A percentile compares a stretch with the other conserved stretches of the same genome.
These are phyloP conservation scores for Pyrenochaeta sp. DNA, from an alignment of 2,329 filamentous ascomycete genomes.

Conservation along the genomic window DNA sequence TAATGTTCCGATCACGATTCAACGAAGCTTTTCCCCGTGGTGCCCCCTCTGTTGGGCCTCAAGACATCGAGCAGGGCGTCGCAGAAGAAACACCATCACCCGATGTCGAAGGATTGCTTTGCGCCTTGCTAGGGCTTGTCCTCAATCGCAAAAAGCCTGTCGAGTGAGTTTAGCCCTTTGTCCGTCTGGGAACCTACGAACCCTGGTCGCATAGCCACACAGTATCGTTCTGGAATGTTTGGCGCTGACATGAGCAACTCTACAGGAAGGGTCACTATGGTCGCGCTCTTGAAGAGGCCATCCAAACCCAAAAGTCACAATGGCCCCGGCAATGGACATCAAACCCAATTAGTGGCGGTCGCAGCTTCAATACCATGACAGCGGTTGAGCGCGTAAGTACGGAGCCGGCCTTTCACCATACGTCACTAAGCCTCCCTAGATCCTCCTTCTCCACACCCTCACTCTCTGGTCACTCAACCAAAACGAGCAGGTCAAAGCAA, in stretches of 20 bases:
- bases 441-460: constrained; percentile 82
- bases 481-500: constrained; percentile 80
- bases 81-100: constrained; percentile 80
- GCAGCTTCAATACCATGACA: constrained; percentile 82
- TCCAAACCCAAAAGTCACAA: constrained; percentile 83
- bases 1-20: constrained; percentile 97
- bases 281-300: constrained; percentile 90
- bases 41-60: constrained; percentile 86
- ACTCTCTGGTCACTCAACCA: constrained; percentile 89
- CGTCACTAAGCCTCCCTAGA: constrained; percentile 59
- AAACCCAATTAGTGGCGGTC: constrained; percentile 82
- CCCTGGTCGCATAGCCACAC: constrained; percentile 26
- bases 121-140: constrained; percentile 84
- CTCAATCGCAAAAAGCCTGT: constrained; percentile 98
- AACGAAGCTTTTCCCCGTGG: constrained; percentile 88
- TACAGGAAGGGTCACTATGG: constrained; percentile 87
- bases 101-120: constrained; percentile 85
- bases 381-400: constrained; percentile 78
- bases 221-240: background rate
- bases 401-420: constrained; percentile 1
- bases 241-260: constrained; percentile 41
- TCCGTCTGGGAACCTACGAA: constrained; percentile 8
- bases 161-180: constrained; percentile 72
- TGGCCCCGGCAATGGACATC: constrained; percentile 87
- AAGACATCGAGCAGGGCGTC: constrained; percentile 91